Conservation (phyloP, 169 alveolate species). For the Cryptosporidium canis region DNA sequence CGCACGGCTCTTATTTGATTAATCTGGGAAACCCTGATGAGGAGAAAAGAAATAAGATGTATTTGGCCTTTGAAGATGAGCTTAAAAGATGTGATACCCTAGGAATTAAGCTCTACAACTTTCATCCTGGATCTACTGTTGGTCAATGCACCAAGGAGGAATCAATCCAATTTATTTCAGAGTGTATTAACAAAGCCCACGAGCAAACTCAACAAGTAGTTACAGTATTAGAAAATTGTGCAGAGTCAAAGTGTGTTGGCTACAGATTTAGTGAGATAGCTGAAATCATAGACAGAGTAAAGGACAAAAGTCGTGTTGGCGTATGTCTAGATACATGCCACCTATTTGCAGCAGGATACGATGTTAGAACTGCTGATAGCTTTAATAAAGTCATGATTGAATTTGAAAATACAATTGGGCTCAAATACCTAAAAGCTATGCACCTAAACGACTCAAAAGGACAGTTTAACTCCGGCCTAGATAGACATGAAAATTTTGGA, state of each 20-base stretch:
- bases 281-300: conserved; percentile 81
- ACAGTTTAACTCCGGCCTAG: conserved; percentile 86
- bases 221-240: conserved; percentile 88
- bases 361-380: conserved; percentile 82
- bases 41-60: conserved; percentile 86
- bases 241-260: conserved; percentile 90
- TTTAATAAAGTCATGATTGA: conserved; percentile 84
- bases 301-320: conserved; percentile 87
- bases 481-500: conserved; percentile 90
- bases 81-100: conserved; percentile 86
- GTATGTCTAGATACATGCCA: conserved; percentile 92
- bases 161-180: conserved; percentile 42
- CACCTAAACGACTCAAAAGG: conserved; percentile 90
- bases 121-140: conserved; percentile 87
- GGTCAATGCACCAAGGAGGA: conserved; percentile 69
- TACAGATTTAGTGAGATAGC: conserved; percentile 87
- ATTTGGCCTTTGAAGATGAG: conserved; percentile 85
- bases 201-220: conserved; percentile 81
- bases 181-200: conserved; percentile 82
- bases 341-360: conserved; percentile 90
- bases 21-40: conserved; percentile 89
- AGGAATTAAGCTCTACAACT: conserved; percentile 85
- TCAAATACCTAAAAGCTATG: conserved; percentile 85
- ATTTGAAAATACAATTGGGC: conserved; percentile 83
- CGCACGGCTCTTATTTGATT: conserved; percentile 89